Evolutionary conservation across 768 basidiomycete species (phyloP).

Genomic region (Collybia nuda): DNA sequence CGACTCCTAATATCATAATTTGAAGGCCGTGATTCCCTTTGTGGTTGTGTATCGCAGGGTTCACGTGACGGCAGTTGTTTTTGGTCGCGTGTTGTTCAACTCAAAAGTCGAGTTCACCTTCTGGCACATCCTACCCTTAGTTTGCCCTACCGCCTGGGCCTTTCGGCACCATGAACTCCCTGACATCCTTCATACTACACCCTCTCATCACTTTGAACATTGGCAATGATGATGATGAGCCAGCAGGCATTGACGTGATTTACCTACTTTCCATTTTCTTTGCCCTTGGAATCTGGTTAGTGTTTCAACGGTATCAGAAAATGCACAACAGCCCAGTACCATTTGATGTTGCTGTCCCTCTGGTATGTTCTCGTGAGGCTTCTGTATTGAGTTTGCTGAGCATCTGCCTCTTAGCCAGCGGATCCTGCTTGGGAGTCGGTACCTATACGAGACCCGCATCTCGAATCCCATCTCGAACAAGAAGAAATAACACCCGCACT

Average conservation of each 20-base stretch:
- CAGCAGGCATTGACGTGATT: conserved; percentile 56
- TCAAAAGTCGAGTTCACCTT: background rate
- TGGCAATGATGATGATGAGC: conserved; percentile 46
- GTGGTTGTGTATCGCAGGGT: too few species aligned
- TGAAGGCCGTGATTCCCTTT: too few species aligned
- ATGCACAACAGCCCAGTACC: conserved; percentile 71
- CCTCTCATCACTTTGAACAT: conserved; percentile 52
- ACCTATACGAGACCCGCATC: conserved; percentile 54
- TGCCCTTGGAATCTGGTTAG: conserved; percentile 77
- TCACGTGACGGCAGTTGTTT: background rate
- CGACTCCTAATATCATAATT: too few species aligned
- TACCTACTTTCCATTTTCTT: conserved; percentile 72
- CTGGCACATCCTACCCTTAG: background rate
- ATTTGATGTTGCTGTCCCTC: conserved; percentile 59
- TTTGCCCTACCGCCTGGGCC: background rate
- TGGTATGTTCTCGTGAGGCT: conserved; percentile 39
- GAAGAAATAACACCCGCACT: conserved; percentile 52
- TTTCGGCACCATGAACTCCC: conserved; percentile 36
- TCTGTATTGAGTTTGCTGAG: conserved; percentile 1
- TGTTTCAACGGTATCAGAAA: conserved; percentile 72
- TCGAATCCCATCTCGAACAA: conserved; percentile 60
- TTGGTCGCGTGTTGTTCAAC: background rate
- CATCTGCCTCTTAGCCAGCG: conserved; percentile 41
- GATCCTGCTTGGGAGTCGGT: conserved; percentile 57
- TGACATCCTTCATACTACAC: conserved; percentile 51